Conservation (phyloP, 2,329 filamentous ascomycete species). For the Daldinia sp. region DNA sequence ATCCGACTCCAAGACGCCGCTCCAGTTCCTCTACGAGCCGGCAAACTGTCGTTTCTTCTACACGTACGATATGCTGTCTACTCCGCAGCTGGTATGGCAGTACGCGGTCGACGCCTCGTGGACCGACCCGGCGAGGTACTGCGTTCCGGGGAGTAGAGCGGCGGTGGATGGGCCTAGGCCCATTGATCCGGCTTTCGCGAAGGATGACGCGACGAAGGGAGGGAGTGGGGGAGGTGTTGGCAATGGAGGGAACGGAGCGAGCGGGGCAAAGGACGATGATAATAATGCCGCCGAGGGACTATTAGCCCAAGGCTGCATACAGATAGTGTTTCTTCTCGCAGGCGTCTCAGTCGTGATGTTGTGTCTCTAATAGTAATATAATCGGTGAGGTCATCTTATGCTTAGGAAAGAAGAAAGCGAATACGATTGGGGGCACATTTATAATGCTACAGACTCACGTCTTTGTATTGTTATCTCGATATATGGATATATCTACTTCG, state of each 20-base stretch:
- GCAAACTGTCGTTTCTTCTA: constrained; percentile 58
- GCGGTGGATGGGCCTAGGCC: constrained; percentile 27
- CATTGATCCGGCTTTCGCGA: constrained; percentile 35
- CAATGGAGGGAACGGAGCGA: background rate
- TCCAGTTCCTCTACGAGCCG: constrained; percentile 56
- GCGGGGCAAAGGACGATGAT: background rate
- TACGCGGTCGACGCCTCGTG: constrained; percentile 50
- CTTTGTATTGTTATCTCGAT: background rate
- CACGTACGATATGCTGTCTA: constrained; percentile 52
- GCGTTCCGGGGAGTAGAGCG: constrained; percentile 47
- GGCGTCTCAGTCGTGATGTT: constrained; percentile 3
- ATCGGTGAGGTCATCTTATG: background rate
- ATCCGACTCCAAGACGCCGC: constrained; percentile 47
- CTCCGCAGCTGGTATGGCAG: constrained; percentile 54
- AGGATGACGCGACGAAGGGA: background rate
- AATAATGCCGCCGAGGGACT: constrained; percentile 4
- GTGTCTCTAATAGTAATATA: constrained; percentile 2
- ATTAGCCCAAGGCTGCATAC: background rate
- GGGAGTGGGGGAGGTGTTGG: background rate
- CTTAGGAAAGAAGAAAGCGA: background rate
- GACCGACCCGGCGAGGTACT: constrained; percentile 45
- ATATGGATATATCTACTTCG: background rate
- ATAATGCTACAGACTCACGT: too few relatives aligned
- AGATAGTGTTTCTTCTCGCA: background rate
- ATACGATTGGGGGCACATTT: background rate